Base-by-base conservation (phyloP, 2,329 filamentous ascomycete genomes). In the Ambrosiella xylebori region DNA sequence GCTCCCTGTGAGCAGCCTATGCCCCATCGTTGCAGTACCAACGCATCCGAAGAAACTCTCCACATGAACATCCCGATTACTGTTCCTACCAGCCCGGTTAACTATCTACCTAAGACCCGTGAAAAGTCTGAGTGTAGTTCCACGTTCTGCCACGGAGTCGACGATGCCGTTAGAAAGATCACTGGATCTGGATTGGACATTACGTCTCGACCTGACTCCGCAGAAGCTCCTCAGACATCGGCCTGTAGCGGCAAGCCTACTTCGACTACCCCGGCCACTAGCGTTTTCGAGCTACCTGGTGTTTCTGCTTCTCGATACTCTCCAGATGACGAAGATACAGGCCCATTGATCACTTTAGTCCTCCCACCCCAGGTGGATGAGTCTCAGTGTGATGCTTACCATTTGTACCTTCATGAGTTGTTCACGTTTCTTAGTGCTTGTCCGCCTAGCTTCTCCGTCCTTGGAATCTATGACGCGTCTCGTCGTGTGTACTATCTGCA, bases 121-220 rank as follows among this genome's bases (percentile, higher is more conserved):
- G 59, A 61, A 41, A 58, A 57, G 45, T 58, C 56, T 11, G 59
- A 61, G 35, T 60, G 59, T 57, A 60, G 59, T 44, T 59, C 59
- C 4, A 59, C 56, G 8, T 61, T 61, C 37, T 57, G 59, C 40
- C 53, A 61, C 15, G 54, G 59, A 27, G 55, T 61, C 38, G 59
- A 61, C 44, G 52, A 61, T 44, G 54, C 59, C 35, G 59, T 61
- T 38, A 61, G 58, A 57, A 38, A 56, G 11, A 58, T 61, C 36
- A 61, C 57, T 49, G 59, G 59, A 38, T 47, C 51, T 19, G 59
- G 56, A 17, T 54, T 58, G n/a, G 39, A 44, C 17, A 57, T 57
- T 49, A 39, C 41, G n/a, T 13, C 19, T 47, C 50, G 49, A 13
- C 39, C 52, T 17, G 27, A 54, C 15, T 47, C 54, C 13, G 19